phyloP scores from a whole-genome alignment of 2,329 filamentous ascomycete species.

The Fusarium sp. region DNA sequence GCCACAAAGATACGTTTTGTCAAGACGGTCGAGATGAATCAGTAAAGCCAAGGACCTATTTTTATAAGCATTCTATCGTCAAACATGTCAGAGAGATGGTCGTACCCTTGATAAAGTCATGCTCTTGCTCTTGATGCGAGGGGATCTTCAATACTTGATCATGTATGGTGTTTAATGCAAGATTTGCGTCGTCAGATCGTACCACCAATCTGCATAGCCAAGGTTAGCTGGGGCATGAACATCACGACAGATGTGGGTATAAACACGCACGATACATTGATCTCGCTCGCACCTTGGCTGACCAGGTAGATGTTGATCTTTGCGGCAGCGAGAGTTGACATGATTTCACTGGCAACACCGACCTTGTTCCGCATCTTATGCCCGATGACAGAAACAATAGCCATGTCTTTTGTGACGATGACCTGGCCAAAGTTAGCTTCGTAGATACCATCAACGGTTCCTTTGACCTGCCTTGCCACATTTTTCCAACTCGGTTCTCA shows the following conservation, averaged over 20 bases:
- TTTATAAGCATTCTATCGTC: background rate
- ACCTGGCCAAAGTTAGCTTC: background rate
- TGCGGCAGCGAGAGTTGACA: background rate
- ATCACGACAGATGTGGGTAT: background rate
- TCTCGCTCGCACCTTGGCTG: background rate
- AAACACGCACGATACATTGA: background rate
- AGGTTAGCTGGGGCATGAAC: background rate
- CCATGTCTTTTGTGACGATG: background rate
- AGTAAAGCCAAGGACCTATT: background rate
- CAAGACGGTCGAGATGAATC: background rate
- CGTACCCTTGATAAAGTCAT: background rate
- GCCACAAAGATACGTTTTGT: background rate
- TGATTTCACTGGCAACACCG: background rate
- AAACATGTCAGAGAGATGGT: fast-evolving
- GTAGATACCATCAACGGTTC: background rate
- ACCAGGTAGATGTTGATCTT: background rate
- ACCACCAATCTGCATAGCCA: background rate
- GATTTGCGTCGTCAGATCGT: background rate
- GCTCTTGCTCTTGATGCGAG: background rate
- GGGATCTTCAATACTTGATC: background rate
- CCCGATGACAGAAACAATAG: background rate
- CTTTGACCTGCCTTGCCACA: background rate
- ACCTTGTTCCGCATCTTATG: background rate
- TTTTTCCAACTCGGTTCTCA: background rate
- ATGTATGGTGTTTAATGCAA: background rate